phyloP scores from a whole-genome alignment of 306 rosid species.

The Psophocarpus tetragonolobus region DNA sequence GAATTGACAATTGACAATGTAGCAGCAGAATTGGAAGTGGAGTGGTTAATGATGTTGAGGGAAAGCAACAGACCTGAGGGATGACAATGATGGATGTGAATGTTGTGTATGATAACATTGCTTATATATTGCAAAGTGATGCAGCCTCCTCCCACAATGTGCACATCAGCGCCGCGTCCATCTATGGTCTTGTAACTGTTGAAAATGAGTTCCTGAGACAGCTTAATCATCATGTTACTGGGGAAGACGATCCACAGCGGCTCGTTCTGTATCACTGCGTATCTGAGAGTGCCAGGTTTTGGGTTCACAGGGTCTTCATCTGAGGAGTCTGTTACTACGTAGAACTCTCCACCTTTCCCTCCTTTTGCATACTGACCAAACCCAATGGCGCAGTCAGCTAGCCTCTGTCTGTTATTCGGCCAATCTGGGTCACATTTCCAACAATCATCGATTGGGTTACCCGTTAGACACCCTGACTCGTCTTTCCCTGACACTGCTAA shows the following conservation, averaged over 20 bases:
- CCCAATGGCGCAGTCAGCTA: slow-evolving; percentile 93
- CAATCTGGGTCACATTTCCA: slow-evolving; percentile 98
- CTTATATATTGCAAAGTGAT: slow-evolving; percentile 87
- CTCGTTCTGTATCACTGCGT: slow-evolving; percentile 73
- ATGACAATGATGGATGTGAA: slow-evolving; percentile 89
- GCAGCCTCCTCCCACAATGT: slow-evolving; percentile 96
- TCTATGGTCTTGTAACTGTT: slow-evolving; percentile 89
- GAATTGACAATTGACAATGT: no score
- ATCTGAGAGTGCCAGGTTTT: slow-evolving; percentile 74
- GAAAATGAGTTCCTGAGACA: slow-evolving; percentile 84
- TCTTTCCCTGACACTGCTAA: slow-evolving; percentile 40
- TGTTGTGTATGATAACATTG: slow-evolving; percentile 87
- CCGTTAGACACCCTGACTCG: slow-evolving; percentile 64
- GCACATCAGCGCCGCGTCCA: slow-evolving; percentile 95
- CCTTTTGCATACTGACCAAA: slow-evolving; percentile 96
- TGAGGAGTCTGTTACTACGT: slow-evolving; percentile 77
- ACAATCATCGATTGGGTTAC: slow-evolving; percentile 96
- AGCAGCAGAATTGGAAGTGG: no score
- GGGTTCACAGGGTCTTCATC: slow-evolving; percentile 90
- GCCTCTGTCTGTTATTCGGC: slow-evolving; percentile 81
- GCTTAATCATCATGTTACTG: slow-evolving; percentile 80
- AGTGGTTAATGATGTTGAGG: background rate
- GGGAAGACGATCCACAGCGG: slow-evolving; percentile 97
- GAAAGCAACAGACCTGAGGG: slow-evolving; percentile 56
- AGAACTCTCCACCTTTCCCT: slow-evolving; percentile 81